Evolutionary conservation across 805 yeast genomes (phyloP).

Genomic region (Nakazawaea anatomiae): DNA sequence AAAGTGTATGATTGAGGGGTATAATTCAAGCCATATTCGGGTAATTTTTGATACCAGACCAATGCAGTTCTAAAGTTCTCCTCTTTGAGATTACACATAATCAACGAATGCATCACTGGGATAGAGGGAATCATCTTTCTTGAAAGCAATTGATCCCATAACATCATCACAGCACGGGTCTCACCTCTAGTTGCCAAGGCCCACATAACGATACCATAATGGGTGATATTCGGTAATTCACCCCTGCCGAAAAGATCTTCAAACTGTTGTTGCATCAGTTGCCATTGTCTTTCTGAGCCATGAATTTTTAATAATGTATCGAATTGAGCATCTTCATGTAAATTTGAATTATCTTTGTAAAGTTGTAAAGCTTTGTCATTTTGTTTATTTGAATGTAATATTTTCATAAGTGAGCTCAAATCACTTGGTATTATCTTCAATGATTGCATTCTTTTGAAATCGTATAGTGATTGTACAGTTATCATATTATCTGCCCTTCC

Average conservation of each 20-base stretch:
- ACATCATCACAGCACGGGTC: conserved; percentile 36
- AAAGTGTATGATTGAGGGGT: conserved; percentile 24
- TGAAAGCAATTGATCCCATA: conserved; percentile 41
- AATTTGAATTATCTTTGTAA: conserved; percentile 29
- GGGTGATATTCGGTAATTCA: conserved; percentile 38
- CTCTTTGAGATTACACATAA: conserved; percentile 32
- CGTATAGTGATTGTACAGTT: neutral
- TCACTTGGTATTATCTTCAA: conserved; percentile 4
- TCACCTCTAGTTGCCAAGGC: conserved; percentile 50
- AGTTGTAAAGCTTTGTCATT: conserved; percentile 22
- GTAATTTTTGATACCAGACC: conserved; percentile 28
- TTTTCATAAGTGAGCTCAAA: conserved; percentile 10
- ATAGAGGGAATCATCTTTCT: conserved; percentile 43
- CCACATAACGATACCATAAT: conserved; percentile 53
- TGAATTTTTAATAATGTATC: conserved; percentile 42
- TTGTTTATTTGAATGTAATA: conserved; percentile 16
- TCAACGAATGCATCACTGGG: conserved; percentile 37
- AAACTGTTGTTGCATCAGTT: conserved; percentile 47
- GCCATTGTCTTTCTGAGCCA: conserved; percentile 45
- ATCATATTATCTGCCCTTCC: neutral
- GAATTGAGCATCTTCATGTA: conserved; percentile 43
- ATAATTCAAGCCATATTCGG: conserved; percentile 24
- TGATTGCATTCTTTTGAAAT: neutral
- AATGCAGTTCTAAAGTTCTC: conserved; percentile 31
- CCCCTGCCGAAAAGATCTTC: conserved; percentile 51